Evolutionary conservation across 23 red algal species (phyloP).

Genomic region (Agarophyton chilense): DNA sequence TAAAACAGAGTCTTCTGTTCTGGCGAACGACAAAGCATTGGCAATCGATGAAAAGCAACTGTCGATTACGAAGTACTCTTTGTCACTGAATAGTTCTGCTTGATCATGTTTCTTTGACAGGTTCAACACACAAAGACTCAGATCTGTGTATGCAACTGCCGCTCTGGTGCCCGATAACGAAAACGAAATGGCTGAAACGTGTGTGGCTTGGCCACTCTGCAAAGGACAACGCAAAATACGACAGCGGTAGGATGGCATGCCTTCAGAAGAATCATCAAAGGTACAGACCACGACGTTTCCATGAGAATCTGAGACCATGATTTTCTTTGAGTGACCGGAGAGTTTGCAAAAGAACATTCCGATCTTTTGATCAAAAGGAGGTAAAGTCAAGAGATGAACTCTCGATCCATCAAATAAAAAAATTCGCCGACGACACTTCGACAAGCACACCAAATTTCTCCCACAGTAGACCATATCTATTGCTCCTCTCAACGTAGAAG

Average conservation of each 20-base stretch:
- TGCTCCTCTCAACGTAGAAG: not conserved
- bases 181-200: conserved; percentile 26
- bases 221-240: not conserved
- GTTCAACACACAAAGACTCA: not conserved
- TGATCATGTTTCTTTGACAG: not conserved
- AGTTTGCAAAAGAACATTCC: conserved; percentile 12
- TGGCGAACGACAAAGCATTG: not conserved
- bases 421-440: not conserved
- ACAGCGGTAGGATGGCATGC: not conserved
- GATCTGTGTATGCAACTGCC: conserved; percentile 2
- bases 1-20: not conserved
- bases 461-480: conserved; percentile 18
- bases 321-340: not conserved
- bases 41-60: not conserved
- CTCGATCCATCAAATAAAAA: not conserved
- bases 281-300: not conserved
- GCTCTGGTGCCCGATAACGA: not conserved
- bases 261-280: not conserved
- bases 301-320: conserved; percentile 21
- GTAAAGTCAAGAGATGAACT: not conserved
- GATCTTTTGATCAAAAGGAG: not conserved
- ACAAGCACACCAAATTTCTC: not conserved
- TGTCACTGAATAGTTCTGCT: not conserved
- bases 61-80: not conserved
- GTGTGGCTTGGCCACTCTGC: not conserved